Conservation (phyloP, 208 protist genomes). For the Acanthamoeba triangularis region DNA sequence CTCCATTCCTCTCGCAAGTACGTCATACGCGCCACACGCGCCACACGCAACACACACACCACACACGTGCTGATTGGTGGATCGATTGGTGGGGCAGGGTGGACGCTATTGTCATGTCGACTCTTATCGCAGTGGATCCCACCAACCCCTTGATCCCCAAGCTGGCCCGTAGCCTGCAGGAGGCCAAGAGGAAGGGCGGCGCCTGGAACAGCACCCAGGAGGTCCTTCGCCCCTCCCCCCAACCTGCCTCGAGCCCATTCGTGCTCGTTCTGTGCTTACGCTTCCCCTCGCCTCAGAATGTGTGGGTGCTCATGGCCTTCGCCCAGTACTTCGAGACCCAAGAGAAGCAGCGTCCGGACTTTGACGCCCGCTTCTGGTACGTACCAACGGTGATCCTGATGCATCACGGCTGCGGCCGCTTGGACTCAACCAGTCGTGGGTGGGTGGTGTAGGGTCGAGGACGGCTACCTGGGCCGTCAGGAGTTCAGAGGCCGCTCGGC, state of each 20-base stretch:
- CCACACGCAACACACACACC: background rate
- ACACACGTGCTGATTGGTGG: no score
- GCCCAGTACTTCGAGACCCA: constrained; percentile 21
- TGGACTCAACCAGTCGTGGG: background rate
- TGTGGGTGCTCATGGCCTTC: constrained; percentile 68
- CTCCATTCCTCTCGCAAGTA: constrained; percentile 22
- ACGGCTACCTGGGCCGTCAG: constrained; percentile 31
- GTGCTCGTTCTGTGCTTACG: background rate
- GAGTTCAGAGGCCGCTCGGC: constrained; percentile 15
- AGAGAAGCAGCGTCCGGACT: background rate
- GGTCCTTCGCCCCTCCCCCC: no score
- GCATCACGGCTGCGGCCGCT: background rate
- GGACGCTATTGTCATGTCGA: background rate
- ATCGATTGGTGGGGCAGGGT: background rate
- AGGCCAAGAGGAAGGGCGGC: constrained; percentile 1
- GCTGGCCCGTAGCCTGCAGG: constrained; percentile 12
- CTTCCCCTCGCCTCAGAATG: constrained; percentile 8
- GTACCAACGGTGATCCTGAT: background rate
- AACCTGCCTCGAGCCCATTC: background rate
- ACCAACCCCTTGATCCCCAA: constrained; percentile 31
- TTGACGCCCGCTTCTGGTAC: constrained; percentile 20
- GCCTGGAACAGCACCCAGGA: constrained; percentile 62
- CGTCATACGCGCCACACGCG: background rate
- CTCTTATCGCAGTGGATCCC: background rate
- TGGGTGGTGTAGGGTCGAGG: background rate